Base-by-base conservation (phyloP, 2,329 filamentous ascomycete genomes). In the Aspergillus sp. region DNA sequence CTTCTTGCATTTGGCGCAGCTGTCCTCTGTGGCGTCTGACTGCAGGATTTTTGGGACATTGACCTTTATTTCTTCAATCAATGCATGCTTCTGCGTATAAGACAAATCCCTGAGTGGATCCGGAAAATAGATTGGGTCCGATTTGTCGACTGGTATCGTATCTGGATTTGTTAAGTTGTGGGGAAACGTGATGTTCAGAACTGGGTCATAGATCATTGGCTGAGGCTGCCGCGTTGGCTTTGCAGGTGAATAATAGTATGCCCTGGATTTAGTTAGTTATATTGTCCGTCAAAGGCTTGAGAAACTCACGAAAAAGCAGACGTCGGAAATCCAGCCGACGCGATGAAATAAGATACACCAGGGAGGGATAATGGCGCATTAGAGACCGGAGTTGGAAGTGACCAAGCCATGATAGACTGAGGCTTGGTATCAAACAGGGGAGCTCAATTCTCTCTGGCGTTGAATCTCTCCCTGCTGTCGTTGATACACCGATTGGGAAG, bases 1-100 rank as follows among this genome's bases (percentile, higher is more conserved):
- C 27, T 71, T 72, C 51, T 78, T 63, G 54, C 80, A 82, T 63
- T 73, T 78, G 20, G 73, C 72, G 61, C 80, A 83, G 55, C 71
- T 76, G 39, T 59, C 63, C 0, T 63, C 62, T 0, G 63, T 55
- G 49, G 64, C 68, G 20, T 60, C 61, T 9, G 59, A 52, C 27
- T 77, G 67, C 48, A 82, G 75, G 19, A 64, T 60, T 15, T 64
- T 57, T 38, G 81, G 69, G 46, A 80, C 69, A 35, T 66, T 60
- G 10, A 73, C 53, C 10, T 73, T 67, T 13, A 68, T 62, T 1
- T 38, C 43, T 4, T 70, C 53, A 20, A 80, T 65, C 15, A 80
- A 57, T 0, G 64, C 65, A 43, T 72, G 73, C 63, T 41, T 64
- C 63, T 44, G 60, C 46, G 20, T 64, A 17, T 56, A 60, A 2